Evolutionary conservation across 2,329 filamentous ascomycete species (phyloP).

Genomic region (Cryoendolithus antarcticus): DNA sequence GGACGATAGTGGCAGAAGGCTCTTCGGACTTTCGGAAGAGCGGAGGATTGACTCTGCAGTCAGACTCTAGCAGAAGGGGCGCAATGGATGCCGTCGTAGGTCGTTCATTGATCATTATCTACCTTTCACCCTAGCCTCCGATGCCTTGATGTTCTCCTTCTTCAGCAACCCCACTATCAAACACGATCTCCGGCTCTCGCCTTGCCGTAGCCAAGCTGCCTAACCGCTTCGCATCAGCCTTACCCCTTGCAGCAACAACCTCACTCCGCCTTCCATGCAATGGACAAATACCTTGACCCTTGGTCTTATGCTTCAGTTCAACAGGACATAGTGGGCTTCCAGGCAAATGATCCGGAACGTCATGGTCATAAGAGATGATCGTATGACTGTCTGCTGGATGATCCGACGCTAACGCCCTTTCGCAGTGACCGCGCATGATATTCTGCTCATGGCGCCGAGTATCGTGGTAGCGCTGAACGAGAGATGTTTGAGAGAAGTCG

Average conservation of each 20-base stretch:
- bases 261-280: constrained; percentile 23
- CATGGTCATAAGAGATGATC: constrained; percentile 20
- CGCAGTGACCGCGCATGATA: constrained; percentile 14
- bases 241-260: constrained; percentile 1
- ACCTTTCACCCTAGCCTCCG: too few species aligned
- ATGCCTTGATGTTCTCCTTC: too few species aligned
- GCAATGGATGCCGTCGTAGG: too few species aligned
- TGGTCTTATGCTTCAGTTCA: constrained; percentile 24
- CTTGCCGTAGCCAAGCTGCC: background rate
- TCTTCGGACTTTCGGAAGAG: too few species aligned
- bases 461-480: constrained; percentile 20
- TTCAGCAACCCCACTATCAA: constrained; percentile 6
- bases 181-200: constrained; percentile 8
- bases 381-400: constrained; percentile 14
- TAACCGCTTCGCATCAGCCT: constrained; percentile 2
- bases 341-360: constrained; percentile 32
- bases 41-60: too few species aligned
- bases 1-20: too few species aligned
- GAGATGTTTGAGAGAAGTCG: constrained; percentile 21
- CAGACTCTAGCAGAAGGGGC: too few species aligned
- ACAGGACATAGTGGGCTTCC: constrained; percentile 31
- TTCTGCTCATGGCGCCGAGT: constrained; percentile 13
- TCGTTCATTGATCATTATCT: too few species aligned
- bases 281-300: constrained; percentile 26
- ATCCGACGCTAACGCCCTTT: constrained; percentile 13